Conservation (phyloP, 2,329 filamentous ascomycete genomes). For the Lomentospora prolificans region DNA sequence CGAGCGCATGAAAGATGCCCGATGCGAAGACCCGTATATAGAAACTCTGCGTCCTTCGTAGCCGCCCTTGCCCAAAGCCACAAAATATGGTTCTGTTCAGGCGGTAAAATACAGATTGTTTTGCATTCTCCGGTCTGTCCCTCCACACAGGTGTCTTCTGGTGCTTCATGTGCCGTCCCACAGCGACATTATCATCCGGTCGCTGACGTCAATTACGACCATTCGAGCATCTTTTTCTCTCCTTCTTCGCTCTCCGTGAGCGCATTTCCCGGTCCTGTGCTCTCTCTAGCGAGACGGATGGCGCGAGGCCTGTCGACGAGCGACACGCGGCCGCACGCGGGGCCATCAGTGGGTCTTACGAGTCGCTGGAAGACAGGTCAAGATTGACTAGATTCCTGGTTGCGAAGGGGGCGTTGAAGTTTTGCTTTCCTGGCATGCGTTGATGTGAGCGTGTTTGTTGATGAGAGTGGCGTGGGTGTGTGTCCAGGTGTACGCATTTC, state of each 20-base stretch:
- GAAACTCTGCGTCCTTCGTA: too few species aligned
- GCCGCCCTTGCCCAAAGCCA: background rate
- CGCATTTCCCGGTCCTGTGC: background rate
- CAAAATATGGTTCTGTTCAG: background rate
- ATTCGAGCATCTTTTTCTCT: background rate
- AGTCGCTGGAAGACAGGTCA: background rate
- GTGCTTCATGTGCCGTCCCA: background rate
- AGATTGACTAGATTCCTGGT: background rate
- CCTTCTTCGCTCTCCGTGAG: background rate
- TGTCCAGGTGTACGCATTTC: too few species aligned
- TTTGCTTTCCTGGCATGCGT: background rate
- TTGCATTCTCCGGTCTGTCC: background rate
- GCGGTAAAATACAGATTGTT: background rate
- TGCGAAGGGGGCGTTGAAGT: background rate
- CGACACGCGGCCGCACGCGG: background rate
- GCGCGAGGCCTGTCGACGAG: background rate
- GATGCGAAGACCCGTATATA: background rate
- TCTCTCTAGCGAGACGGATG: background rate
- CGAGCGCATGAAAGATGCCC: background rate
- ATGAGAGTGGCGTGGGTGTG: too few species aligned
- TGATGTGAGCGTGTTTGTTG: too few species aligned
- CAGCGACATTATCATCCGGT: background rate
- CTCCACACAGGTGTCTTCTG: background rate
- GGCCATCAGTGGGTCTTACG: background rate
- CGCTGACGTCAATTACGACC: background rate